phyloP scores from a whole-genome alignment of 768 basidiomycete genomes.

The Lentinula detonsa region DNA sequence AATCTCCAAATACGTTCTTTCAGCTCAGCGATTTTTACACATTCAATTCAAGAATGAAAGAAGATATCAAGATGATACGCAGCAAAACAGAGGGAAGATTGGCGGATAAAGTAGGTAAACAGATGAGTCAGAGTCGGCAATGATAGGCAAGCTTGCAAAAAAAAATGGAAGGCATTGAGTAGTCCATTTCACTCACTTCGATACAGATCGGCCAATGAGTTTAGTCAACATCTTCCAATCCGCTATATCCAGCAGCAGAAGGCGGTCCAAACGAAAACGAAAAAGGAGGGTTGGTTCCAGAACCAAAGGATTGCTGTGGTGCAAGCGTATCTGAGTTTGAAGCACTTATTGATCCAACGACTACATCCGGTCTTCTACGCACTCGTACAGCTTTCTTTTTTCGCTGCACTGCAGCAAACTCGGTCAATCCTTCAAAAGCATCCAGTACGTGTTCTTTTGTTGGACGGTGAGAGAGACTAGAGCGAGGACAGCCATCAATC shows the following conservation, averaged over 20 bases:
- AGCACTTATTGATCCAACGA: neutral
- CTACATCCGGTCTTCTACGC: conserved; percentile 14
- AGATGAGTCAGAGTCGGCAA: neutral
- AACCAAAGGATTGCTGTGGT: neutral
- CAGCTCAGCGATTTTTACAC: too few species aligned
- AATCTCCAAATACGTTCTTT: too few species aligned
- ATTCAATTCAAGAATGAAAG: too few species aligned
- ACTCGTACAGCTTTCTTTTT: conserved; percentile 25
- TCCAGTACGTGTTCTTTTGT: conserved; percentile 48
- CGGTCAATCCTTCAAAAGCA: conserved; percentile 39
- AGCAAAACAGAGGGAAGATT: neutral
- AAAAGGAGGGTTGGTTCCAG: neutral
- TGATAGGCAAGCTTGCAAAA: neutral
- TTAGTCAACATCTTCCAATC: conserved; percentile 28
- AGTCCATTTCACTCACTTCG: neutral
- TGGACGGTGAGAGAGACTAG: conserved; percentile 48
- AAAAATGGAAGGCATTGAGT: too few species aligned
- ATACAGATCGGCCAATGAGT: conserved; percentile 8
- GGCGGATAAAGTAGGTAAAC: neutral
- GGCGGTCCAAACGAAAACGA: conserved; percentile 1
- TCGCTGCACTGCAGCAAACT: conserved; percentile 46
- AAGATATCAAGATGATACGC: neutral
- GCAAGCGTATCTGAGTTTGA: neutral
- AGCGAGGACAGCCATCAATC: neutral
- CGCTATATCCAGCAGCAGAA: conserved; percentile 8